A percentile compares a stretch with the other conserved stretches of the same genome.
phyloP scores from a whole-genome alignment of 306 rosid species.

The Glycine tomentella region DNA sequence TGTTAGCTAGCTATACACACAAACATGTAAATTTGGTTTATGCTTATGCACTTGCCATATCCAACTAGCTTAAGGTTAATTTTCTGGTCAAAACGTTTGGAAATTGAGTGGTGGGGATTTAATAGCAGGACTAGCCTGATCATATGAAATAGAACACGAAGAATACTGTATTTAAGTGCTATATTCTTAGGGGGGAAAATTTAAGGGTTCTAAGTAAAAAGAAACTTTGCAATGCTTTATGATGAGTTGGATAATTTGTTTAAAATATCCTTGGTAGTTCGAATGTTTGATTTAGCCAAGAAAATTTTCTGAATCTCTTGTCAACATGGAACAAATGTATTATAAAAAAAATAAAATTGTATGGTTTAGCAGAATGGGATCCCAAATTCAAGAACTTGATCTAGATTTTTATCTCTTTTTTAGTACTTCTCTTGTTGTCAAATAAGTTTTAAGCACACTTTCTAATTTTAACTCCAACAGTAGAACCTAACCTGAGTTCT shows the following conservation, averaged over 20 bases:
- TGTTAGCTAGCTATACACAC: neutral
- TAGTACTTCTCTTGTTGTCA: no score
- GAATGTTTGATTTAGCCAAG: neutral
- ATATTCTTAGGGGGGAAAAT: conserved; percentile 17
- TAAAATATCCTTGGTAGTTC: neutral
- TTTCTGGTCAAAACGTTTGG: neutral
- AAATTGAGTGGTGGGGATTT: conserved; percentile 12
- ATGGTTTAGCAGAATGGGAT: neutral
- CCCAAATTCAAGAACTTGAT: neutral
- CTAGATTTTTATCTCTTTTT: no score
- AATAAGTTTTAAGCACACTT: no score
- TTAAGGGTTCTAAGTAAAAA: conserved; percentile 3
- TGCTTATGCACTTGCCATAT: neutral
- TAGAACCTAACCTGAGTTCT: no score
- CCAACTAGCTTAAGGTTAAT: conserved; percentile 25
- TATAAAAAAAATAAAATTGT: neutral
- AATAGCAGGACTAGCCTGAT: conserved; percentile 8
- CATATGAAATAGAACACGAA: neutral
- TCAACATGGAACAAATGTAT: neutral
- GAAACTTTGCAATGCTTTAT: conserved; percentile 18
- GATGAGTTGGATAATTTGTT: conserved; percentile 17
- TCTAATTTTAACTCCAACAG: no score
- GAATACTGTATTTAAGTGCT: neutral
- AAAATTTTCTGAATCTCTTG: neutral
- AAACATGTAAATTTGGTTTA: neutral